Conservation (phyloP, 1,284 basidiomycete species). For the Termitomyces sp. region DNA sequence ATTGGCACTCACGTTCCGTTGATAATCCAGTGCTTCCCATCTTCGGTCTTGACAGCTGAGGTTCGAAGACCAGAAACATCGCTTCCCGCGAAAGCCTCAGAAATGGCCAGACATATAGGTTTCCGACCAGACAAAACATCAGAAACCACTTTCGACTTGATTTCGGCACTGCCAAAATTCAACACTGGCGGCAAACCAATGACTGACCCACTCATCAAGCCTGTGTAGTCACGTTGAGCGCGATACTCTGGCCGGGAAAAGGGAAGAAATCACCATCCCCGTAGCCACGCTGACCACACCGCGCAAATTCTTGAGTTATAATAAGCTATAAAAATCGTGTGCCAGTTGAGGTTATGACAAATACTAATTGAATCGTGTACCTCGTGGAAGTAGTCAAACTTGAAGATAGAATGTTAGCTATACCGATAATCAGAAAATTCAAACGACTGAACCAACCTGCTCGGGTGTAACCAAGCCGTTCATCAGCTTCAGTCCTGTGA, state of each 20-base stretch:
- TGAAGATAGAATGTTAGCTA: neutral
- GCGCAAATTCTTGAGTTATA: conserved; percentile 79
- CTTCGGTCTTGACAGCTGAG: conserved; percentile 79
- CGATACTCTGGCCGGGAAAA: neutral
- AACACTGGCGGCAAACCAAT: conserved; percentile 82
- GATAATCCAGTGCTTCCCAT: conserved; percentile 84
- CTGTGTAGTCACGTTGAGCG: conserved; percentile 29
- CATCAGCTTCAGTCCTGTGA: conserved; percentile 59
- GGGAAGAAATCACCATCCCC: conserved; percentile 37
- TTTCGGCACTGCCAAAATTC: conserved; percentile 78
- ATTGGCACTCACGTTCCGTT: conserved; percentile 57
- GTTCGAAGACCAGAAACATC: conserved; percentile 85
- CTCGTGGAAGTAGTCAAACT: conserved; percentile 73
- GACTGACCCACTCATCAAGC: conserved; percentile 64
- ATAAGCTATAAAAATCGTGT: conserved; percentile 44
- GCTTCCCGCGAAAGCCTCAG: conserved; percentile 89
- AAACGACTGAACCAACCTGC: conserved; percentile 33
- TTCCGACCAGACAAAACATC: conserved; percentile 85
- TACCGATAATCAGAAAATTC: neutral
- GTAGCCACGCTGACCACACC: conserved; percentile 77
- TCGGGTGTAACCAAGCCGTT: conserved; percentile 79
- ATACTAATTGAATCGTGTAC: conserved; percentile 33
- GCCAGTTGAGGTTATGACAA: neutral
- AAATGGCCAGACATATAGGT: conserved; percentile 80
- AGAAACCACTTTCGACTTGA: conserved; percentile 77